Evolutionary conservation across 1,284 basidiomycete species (phyloP).

Genomic region (Nidula niveotomentosa): DNA sequence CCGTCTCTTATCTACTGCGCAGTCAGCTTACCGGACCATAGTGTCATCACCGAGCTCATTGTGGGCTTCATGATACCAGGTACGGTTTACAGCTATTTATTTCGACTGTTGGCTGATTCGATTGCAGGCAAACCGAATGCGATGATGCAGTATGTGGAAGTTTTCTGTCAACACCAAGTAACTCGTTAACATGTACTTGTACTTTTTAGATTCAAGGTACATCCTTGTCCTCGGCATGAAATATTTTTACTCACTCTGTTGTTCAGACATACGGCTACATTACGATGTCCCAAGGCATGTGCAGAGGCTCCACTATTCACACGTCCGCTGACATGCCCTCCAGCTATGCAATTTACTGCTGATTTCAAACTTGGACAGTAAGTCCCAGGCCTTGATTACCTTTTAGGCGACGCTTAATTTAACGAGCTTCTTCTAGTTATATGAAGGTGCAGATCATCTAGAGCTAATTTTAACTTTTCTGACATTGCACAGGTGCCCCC

Average conservation of each 20-base stretch:
- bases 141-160: slow-evolving; percentile 52
- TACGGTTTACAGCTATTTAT: slow-evolving; percentile 8
- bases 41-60: slow-evolving; percentile 59
- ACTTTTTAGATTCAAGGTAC: slow-evolving; percentile 31
- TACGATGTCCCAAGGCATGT: slow-evolving; percentile 40
- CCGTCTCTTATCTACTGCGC: no score
- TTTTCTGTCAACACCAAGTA: background rate
- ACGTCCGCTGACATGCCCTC: background rate
- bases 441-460: slow-evolving; percentile 24
- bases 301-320: background rate
- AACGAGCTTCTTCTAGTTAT: slow-evolving; percentile 20
- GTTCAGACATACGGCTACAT: slow-evolving; percentile 46
- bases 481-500: slow-evolving; percentile 33
- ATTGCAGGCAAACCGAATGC: slow-evolving; percentile 48
- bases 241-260: slow-evolving; percentile 5
- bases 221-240: background rate
- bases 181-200: background rate
- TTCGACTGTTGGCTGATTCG: slow-evolving; percentile 5
- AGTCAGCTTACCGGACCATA: slow-evolving; percentile 7
- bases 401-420: background rate
- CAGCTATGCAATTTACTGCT: slow-evolving; percentile 54
- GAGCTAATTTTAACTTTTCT: no score
- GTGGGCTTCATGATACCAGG: slow-evolving; percentile 55
- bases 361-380: slow-evolving; percentile 73
- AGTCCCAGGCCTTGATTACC: slow-evolving; percentile 24